Evolutionary conservation across 1,284 basidiomycete species (phyloP).

Genomic region (Malassezia japonica): DNA sequence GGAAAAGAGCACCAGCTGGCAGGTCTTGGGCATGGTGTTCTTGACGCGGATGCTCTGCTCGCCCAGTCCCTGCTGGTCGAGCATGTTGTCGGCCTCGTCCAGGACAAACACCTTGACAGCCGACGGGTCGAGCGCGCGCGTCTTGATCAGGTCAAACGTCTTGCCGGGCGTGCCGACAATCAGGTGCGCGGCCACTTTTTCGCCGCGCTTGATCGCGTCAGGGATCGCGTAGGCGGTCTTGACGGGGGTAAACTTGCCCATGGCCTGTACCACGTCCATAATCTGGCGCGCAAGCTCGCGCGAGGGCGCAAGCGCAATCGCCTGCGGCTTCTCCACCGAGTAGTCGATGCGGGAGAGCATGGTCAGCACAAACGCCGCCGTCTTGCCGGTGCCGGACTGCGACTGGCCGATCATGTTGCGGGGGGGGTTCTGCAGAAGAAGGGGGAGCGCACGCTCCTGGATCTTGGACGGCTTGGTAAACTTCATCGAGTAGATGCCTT

Average conservation of each 20-base stretch:
- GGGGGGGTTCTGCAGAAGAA: slow-evolving; percentile 84
- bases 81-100: slow-evolving; percentile 98
- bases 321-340: slow-evolving; percentile 67
- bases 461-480: slow-evolving; percentile 98
- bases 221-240: slow-evolving; percentile 92
- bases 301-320: slow-evolving; percentile 55
- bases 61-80: slow-evolving; percentile 89
- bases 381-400: slow-evolving; percentile 98
- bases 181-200: slow-evolving; percentile 73
- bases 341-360: slow-evolving; percentile 94
- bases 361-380: slow-evolving; percentile 91
- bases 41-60: slow-evolving; percentile 92
- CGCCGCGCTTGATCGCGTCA: slow-evolving; percentile 60
- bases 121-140: slow-evolving; percentile 55
- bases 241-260: slow-evolving; percentile 89
- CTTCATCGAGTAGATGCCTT: slow-evolving; percentile 91
- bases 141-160: slow-evolving; percentile 65
- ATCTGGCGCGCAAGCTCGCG: slow-evolving; percentile 95
- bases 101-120: slow-evolving; percentile 87
- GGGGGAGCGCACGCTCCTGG: slow-evolving; percentile 88
- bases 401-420: slow-evolving; percentile 99
- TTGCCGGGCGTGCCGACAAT: slow-evolving; percentile 96
- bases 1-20: slow-evolving; percentile 91
- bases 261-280: slow-evolving; percentile 81
- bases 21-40: slow-evolving; percentile 60